These are phyloP conservation scores for Eucalyptus shirleyi DNA, from an alignment of 345 rosid species.

Conservation along the genomic window DNA sequence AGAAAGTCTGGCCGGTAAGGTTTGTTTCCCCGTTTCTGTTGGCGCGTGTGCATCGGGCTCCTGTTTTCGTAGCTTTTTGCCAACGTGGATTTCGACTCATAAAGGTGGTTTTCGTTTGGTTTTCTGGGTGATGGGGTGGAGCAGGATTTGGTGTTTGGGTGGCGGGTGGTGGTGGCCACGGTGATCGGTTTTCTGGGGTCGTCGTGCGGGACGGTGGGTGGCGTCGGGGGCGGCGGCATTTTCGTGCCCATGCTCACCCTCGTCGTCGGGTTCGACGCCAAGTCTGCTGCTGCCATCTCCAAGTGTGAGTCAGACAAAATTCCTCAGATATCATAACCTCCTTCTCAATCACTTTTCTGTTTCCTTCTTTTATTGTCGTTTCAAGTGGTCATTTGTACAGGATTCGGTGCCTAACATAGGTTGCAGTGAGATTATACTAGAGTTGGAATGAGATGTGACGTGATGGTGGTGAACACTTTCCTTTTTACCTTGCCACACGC, in stretches of 20 bases:
- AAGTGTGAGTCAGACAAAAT: conserved; percentile 35
- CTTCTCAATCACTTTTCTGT: not conserved
- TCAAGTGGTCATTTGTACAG: not conserved
- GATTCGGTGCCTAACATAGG: not conserved
- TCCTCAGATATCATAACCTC: not conserved
- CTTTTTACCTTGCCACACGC: not conserved
- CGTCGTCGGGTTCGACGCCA: conserved; percentile 81
- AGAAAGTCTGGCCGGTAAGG: conserved; percentile 78
- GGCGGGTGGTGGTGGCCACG: conserved; percentile 62
- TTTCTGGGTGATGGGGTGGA: not conserved
- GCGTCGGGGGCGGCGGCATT: conserved; percentile 97
- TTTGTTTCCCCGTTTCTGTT: not conserved
- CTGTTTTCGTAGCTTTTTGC: not conserved
- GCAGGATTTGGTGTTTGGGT: conserved; percentile 57
- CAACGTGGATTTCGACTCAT: not conserved
- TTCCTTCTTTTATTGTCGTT: not conserved
- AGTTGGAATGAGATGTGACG: not conserved
- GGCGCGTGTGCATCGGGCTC: not conserved
- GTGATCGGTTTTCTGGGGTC: conserved; percentile 84
- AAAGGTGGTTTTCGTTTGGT: not conserved
- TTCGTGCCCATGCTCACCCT: conserved; percentile 96
- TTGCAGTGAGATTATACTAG: not conserved
- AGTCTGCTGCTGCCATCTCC: conserved; percentile 95
- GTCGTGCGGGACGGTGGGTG: conserved; percentile 93
- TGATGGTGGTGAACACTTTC: not conserved